Evolutionary conservation across 371 early-diverging fungal genomes (phyloP).

Genomic region (Apophysomyces variabilis): DNA sequence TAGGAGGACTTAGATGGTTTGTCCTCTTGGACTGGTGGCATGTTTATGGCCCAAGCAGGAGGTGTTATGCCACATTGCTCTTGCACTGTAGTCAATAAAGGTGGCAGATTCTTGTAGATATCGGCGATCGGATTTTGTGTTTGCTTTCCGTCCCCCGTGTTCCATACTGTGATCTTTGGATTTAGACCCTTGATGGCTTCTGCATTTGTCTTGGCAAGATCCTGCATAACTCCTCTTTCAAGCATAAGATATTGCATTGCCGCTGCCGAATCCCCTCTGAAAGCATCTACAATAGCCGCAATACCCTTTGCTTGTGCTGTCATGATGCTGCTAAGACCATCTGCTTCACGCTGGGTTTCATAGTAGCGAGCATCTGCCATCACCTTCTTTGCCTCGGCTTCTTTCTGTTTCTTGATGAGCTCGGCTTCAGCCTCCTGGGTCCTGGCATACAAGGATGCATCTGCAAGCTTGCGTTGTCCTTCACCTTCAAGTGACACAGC

Average conservation of each 20-base stretch:
- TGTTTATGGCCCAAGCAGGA: slow-evolving; percentile 40
- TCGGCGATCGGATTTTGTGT: slow-evolving; percentile 41
- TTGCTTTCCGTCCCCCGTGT: slow-evolving; percentile 38
- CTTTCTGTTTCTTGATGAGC: slow-evolving; percentile 12
- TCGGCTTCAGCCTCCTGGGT: slow-evolving; percentile 8
- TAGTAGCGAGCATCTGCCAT: slow-evolving; percentile 36
- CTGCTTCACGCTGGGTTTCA: slow-evolving; percentile 34
- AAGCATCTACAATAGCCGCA: slow-evolving; percentile 31
- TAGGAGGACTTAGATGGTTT: neutral
- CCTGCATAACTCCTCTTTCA: slow-evolving; percentile 48
- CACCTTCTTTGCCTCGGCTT: slow-evolving; percentile 32
- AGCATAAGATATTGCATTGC: slow-evolving; percentile 58
- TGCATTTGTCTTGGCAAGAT: slow-evolving; percentile 56
- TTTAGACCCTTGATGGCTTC: slow-evolving; percentile 54
- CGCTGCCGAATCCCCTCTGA: slow-evolving; percentile 34
- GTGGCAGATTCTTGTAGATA: slow-evolving; percentile 48
- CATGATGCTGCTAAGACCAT: slow-evolving; percentile 31
- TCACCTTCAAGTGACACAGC: neutral
- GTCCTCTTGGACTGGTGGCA: neutral
- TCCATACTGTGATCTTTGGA: slow-evolving; percentile 63
- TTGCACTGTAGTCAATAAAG: slow-evolving; percentile 48
- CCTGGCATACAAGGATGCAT: neutral
- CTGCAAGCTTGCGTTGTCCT: neutral
- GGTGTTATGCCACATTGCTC: slow-evolving; percentile 55
- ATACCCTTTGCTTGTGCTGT: slow-evolving; percentile 49